These are phyloP conservation scores for Collybia sordida DNA, from an alignment of 768 basidiomycete genomes.

Conservation along the genomic window DNA sequence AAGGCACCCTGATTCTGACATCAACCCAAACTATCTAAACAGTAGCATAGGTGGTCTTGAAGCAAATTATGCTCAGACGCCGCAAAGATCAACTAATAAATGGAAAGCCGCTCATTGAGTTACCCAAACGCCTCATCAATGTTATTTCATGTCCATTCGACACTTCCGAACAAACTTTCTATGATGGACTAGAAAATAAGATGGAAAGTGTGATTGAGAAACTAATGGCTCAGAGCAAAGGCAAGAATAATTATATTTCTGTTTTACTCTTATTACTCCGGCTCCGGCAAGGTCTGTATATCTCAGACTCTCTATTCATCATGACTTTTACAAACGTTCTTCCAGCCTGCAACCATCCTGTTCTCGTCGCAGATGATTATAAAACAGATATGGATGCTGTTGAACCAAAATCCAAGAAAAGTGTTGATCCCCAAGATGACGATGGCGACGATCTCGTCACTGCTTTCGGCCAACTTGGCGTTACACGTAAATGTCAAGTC, in stretches of 20 bases:
- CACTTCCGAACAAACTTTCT: conserved; percentile 75
- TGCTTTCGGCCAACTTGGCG: conserved; percentile 68
- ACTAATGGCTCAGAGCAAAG: conserved; percentile 51
- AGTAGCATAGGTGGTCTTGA: conserved; percentile 63
- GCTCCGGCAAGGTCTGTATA: conserved; percentile 77
- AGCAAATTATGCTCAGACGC: conserved; percentile 87
- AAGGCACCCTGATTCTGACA: conserved; percentile 8
- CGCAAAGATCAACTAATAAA: conserved; percentile 72
- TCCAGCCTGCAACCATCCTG: conserved; percentile 88
- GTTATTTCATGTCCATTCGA: conserved; percentile 80
- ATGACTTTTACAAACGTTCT: conserved; percentile 1
- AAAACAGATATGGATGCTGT: conserved; percentile 74
- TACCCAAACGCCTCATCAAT: conserved; percentile 73
- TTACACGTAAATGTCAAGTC: conserved; percentile 74
- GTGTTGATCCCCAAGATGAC: conserved; percentile 47
- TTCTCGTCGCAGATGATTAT: conserved; percentile 77
- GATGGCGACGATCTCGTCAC: conserved; percentile 76
- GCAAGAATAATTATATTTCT: conserved; percentile 64
- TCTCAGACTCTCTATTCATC: not conserved
- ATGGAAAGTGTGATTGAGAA: conserved; percentile 69
- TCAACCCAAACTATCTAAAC: not conserved
- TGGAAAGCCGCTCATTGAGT: conserved; percentile 78
- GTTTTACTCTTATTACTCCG: conserved; percentile 75
- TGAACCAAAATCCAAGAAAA: conserved; percentile 57
- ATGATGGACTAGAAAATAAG: conserved; percentile 66